A percentile compares a stretch with the other conserved stretches of the same genome.
These are phyloP conservation scores for Rugosomyces carneus DNA, from an alignment of 1,284 basidiomycete species.

Conservation along the genomic window DNA sequence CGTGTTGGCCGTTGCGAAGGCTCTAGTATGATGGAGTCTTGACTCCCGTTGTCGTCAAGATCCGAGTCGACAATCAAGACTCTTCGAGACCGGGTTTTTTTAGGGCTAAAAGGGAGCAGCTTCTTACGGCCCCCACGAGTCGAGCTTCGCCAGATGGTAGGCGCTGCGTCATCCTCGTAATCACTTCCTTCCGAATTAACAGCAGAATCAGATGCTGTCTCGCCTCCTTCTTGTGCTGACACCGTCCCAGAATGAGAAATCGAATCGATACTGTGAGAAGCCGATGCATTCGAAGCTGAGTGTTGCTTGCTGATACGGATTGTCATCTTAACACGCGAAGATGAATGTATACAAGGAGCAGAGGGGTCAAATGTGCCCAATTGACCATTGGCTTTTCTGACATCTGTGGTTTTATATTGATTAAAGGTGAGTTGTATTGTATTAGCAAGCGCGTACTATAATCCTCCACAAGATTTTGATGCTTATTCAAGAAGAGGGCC, in stretches of 20 bases:
- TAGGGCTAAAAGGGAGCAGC: constrained; percentile 55
- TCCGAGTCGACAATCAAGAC: constrained; percentile 26
- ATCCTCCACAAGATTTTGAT: constrained; percentile 42
- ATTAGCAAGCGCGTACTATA: constrained; percentile 43
- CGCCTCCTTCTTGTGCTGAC: constrained; percentile 25
- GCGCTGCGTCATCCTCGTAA: constrained; percentile 23
- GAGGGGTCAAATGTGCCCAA: constrained; percentile 57
- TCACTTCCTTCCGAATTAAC: constrained; percentile 20
- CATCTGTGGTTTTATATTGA: constrained; percentile 28
- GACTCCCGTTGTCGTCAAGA: constrained; percentile 33
- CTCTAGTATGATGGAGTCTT: constrained; percentile 23
- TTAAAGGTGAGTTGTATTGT: constrained; percentile 5
- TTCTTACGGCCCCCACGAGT: constrained; percentile 23
- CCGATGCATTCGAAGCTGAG: constrained; percentile 26
- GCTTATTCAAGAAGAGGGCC: constrained; percentile 30
- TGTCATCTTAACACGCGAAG: constrained; percentile 42
- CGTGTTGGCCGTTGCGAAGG: constrained; percentile 34
- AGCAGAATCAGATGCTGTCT: constrained; percentile 20
- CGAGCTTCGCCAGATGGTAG: constrained; percentile 22
- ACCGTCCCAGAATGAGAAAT: constrained; percentile 20
- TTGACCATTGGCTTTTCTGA: constrained; percentile 33
- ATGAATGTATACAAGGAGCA: constrained; percentile 51
- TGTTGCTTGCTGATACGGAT: constrained; percentile 28
- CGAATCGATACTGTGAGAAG: constrained; percentile 18
- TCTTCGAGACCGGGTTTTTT: constrained; percentile 43